Evolutionary conservation across 2,329 filamentous ascomycete genomes (phyloP), one percentile per base, ranked within the genome.

Genomic region (Bipolaris zeicola): DNA sequence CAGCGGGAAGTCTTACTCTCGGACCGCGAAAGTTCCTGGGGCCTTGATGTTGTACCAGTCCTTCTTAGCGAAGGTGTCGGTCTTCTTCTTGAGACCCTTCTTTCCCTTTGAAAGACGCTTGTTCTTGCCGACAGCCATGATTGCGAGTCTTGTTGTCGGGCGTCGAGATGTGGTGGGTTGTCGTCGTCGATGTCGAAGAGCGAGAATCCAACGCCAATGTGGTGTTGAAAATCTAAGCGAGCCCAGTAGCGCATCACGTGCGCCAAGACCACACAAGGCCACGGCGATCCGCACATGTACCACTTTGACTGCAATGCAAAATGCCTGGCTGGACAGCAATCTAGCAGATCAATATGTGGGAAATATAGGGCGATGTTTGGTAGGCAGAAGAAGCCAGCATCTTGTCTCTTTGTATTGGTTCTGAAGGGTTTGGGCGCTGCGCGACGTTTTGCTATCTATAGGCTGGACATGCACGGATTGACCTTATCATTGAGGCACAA

Each of bases 81-180:
- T 94, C 85, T 94, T 94, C 94, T 99, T 98, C 92, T 98, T 98
- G 81, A 98, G 87, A 82, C 95, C 94, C 89, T 99, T 99, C 92
- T 98, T 99, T 85, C 95, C 95, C 89, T 99, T 99, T 71, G 95
- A 98, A 86, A 99, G 89, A 87, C 95, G 92, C 92, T 99, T 99
- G 89, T 99, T 99, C 91, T 92, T 92, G 85, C 89, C 89, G 82
- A 92, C 89, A 86, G 89, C 89, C 89, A 92, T 89, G 81, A 81
- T 88, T 87, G 84, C 84, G 84, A 86, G 80, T 80, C 77, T 69
- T 64, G 58, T 61, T 66, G 62, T 63, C 66, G 68, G 60, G 64
- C 63, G 68, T 70, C 66, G 66, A 65, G 64, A 64, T 66, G 66
- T 67, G 63, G 69, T 48, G 49, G 54, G 33, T 57, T 64, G 63